Evolutionary conservation across 129 eudicot species (phyloP).

Genomic region (Helianthus annuus): HanXRQr2.0-SUNRISE NC_035446.2:68570067-68570566

Average conservation of each 20-base stretch:
- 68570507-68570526: constrained; percentile 61
- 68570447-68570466: constrained; percentile 21
- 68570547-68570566: constrained; percentile 42
- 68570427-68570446: constrained; percentile 33
- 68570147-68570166: constrained; percentile 88
- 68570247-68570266: no score
- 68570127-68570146: constrained; percentile 77
- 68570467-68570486: constrained; percentile 41
- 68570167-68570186: no score
- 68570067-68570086: constrained; percentile 33
- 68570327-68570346: constrained; percentile 91
- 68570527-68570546: constrained; percentile 75
- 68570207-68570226: no score
- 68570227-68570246: no score
- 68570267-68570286: constrained; percentile 54
- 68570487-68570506: constrained; percentile 78
- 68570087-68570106: constrained; percentile 81
- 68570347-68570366: constrained; percentile 61
- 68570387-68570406: constrained; percentile 37
- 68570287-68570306: no score
- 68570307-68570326: constrained; percentile 88
- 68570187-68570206: no score
- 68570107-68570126: constrained; percentile 78
- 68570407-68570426: constrained; percentile 34
- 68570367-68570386: constrained; percentile 38